Conservation (phyloP, 345 rosid species). For the Moricandia moricandioides region DNA sequence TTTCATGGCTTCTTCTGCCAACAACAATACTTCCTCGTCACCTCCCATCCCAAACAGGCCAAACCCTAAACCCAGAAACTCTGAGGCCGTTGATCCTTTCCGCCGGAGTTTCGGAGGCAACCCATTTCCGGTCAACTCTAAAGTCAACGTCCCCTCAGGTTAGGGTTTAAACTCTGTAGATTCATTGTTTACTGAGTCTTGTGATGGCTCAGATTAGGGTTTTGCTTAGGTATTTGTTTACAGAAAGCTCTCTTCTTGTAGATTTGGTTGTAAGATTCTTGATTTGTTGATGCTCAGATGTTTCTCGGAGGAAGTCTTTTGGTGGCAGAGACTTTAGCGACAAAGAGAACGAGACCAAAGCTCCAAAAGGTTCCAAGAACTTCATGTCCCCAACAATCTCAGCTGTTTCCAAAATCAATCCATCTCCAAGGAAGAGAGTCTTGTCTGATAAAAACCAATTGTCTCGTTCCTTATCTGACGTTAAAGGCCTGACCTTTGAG, state of each 20-base stretch:
- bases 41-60: constrained; percentile 4
- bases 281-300: constrained; percentile 29
- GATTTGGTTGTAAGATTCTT: no score
- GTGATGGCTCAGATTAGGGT: no score
- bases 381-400: constrained; percentile 92
- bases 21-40: no score
- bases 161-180: not conserved
- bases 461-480: constrained; percentile 40
- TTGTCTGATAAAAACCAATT: constrained; percentile 61
- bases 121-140: constrained; percentile 43
- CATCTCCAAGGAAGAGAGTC: constrained; percentile 51
- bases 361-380: constrained; percentile 52
- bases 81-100: constrained; percentile 39
- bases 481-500: constrained; percentile 31
- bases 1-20: no score
- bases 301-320: constrained; percentile 42
- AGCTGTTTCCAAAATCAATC: constrained; percentile 57
- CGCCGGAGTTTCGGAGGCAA: constrained; percentile 67
- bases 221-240: not conserved
- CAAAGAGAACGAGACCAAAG: constrained; percentile 56
- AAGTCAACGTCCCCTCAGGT: constrained; percentile 69
- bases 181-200: no score
- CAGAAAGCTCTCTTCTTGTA: not conserved
- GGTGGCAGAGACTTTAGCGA: constrained; percentile 48
- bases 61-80: constrained; percentile 31